Evolutionary conservation across 1,284 basidiomycete species (phyloP).

Genomic region (Cryptococcus floricola): DNA sequence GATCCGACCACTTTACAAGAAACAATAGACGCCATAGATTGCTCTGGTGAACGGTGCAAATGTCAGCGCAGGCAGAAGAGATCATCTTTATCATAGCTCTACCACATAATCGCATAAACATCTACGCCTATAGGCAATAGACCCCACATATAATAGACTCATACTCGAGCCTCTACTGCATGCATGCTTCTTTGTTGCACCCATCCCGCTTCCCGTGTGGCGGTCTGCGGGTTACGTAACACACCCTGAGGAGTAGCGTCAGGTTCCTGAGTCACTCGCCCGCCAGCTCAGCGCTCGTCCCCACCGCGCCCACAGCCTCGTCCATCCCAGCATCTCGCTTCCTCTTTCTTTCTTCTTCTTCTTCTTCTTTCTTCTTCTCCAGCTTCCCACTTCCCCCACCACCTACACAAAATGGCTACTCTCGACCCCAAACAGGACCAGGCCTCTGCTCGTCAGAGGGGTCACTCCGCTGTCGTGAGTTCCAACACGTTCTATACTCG

Average conservation of each 20-base stretch:
- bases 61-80: no score
- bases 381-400: background rate
- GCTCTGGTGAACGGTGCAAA: no score
- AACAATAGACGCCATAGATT: background rate
- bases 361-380: background rate
- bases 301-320: no score
- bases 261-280: background rate
- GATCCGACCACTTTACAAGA: background rate
- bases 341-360: background rate
- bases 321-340: background rate
- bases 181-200: no score
- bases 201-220: background rate
- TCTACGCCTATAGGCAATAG: no score
- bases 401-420: slow-evolving; percentile 16
- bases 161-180: no score
- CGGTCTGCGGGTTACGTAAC: background rate
- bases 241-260: slow-evolving; percentile 1
- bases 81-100: no score
- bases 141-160: no score
- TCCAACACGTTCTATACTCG: background rate
- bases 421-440: slow-evolving; percentile 19
- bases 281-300: background rate
- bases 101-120: no score
- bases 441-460: slow-evolving; percentile 40
- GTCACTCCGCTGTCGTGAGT: slow-evolving; percentile 50